Conservation (phyloP, 1,284 basidiomycete genomes). For the Pseudozyma pruni region DNA sequence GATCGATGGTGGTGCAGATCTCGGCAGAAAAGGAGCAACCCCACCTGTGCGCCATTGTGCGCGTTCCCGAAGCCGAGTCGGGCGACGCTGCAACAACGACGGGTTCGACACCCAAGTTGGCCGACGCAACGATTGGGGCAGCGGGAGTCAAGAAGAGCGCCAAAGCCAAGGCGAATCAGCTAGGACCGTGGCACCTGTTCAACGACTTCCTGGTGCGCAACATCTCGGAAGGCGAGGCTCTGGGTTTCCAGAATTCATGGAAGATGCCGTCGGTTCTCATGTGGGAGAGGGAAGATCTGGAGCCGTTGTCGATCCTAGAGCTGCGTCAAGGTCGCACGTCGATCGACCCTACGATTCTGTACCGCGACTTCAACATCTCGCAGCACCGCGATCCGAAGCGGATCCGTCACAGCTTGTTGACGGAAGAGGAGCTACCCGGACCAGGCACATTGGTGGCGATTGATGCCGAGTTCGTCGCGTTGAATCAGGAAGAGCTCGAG, state of each 20-base stretch:
- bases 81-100: constrained; percentile 10
- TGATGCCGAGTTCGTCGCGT: constrained; percentile 95
- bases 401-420: constrained; percentile 82
- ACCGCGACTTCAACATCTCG: constrained; percentile 80
- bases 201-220: constrained; percentile 94
- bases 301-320: constrained; percentile 21
- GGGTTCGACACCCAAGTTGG: constrained; percentile 10
- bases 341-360: constrained; percentile 73
- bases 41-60: constrained; percentile 89
- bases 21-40: constrained; percentile 79
- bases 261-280: constrained; percentile 93
- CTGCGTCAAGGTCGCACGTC: constrained; percentile 38
- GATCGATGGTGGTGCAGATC: constrained; percentile 82
- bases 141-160: constrained; percentile 27
- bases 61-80: constrained; percentile 74
- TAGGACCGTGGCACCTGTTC: constrained; percentile 83
- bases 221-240: constrained; percentile 83
- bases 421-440: constrained; percentile 82
- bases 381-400: constrained; percentile 76
- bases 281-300: constrained; percentile 80
- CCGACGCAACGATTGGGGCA: constrained; percentile 1
- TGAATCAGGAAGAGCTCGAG: constrained; percentile 96
- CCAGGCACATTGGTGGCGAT: constrained; percentile 88
- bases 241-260: constrained; percentile 85
- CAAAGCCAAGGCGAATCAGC: constrained; percentile 18